These are phyloP conservation scores for Aspergillus mulundensis DNA, from an alignment of 495 filamentous ascomycete species.

Conservation along the genomic window DNA sequence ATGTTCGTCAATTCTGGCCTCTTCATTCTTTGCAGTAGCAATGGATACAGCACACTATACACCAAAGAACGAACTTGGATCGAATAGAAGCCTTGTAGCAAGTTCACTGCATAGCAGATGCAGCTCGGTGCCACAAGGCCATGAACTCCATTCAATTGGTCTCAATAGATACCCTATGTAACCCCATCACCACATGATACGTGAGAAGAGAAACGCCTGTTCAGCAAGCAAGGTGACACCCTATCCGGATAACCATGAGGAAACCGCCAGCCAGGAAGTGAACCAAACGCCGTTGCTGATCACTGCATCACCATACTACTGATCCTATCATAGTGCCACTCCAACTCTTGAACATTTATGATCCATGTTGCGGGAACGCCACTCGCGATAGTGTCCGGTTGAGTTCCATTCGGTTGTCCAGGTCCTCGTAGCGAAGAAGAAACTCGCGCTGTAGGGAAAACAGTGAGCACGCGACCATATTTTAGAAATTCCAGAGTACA, in stretches of 20 bases:
- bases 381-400: conserved; percentile 33
- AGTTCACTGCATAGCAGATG: not conserved
- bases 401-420: conserved; percentile 57
- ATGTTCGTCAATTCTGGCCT: no score
- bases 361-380: conserved; percentile 37
- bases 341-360: conserved; percentile 28
- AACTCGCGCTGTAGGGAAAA: conserved; percentile 61
- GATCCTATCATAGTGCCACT: conserved; percentile 8
- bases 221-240: conserved; percentile 25
- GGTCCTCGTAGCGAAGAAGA: conserved; percentile 71
- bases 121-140: conserved; percentile 11
- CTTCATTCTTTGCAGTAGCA: no score
- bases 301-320: not conserved
- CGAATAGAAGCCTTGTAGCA: not conserved
- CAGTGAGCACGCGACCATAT: conserved; percentile 1
- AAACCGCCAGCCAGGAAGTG: conserved; percentile 20
- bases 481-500: not conserved
- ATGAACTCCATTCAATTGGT: conserved; percentile 27
- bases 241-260: conserved; percentile 26
- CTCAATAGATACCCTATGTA: conserved; percentile 25
- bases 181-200: conserved; percentile 21
- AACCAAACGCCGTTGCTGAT: conserved; percentile 38
- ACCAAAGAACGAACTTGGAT: no score
- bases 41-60: no score
- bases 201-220: conserved; percentile 28